These are phyloP conservation scores for Cryphonectria parasitica DNA, from an alignment of 2,329 filamentous ascomycete genomes.

Conservation along the genomic window DNA sequence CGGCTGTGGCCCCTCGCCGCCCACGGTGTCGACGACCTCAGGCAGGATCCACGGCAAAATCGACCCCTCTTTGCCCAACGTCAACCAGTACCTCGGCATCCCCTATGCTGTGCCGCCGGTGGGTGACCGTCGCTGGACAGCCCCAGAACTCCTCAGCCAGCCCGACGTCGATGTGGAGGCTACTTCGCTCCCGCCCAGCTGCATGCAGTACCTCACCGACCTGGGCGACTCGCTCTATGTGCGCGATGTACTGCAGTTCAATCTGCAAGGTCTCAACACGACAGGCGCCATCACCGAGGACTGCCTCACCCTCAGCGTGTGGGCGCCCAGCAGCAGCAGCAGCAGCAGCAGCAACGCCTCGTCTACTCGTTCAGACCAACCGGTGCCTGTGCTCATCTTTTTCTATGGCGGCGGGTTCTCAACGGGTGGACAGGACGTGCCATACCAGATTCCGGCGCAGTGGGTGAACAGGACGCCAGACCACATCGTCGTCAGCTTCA, in stretches of 20 bases:
- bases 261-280: slow-evolving; percentile 33
- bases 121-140: slow-evolving; percentile 34
- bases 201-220: slow-evolving; percentile 33
- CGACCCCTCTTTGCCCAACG: slow-evolving; percentile 26
- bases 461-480: slow-evolving; percentile 37
- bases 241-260: slow-evolving; percentile 33
- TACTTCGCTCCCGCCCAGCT: slow-evolving; percentile 31
- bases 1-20: background rate
- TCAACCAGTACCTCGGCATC: slow-evolving; percentile 38
- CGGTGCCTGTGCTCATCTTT: slow-evolving; percentile 34
- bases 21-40: slow-evolving; percentile 8
- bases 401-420: slow-evolving; percentile 38
- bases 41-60: slow-evolving; percentile 30
- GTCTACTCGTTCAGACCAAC: background rate
- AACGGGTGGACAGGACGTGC: slow-evolving; percentile 35
- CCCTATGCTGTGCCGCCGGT: slow-evolving; percentile 38
- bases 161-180: slow-evolving; percentile 30
- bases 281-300: slow-evolving; percentile 32
- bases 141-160: slow-evolving; percentile 30
- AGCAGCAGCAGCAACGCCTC: slow-evolving; percentile 1
- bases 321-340: slow-evolving; percentile 26
- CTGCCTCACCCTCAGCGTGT: slow-evolving; percentile 34
- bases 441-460: slow-evolving; percentile 35
- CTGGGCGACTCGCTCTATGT: slow-evolving; percentile 16
- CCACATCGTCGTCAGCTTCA: slow-evolving; percentile 39